Base-by-base conservation (phyloP, 768 basidiomycete species). In the Phylloporus rhodoxanthus region DNA sequence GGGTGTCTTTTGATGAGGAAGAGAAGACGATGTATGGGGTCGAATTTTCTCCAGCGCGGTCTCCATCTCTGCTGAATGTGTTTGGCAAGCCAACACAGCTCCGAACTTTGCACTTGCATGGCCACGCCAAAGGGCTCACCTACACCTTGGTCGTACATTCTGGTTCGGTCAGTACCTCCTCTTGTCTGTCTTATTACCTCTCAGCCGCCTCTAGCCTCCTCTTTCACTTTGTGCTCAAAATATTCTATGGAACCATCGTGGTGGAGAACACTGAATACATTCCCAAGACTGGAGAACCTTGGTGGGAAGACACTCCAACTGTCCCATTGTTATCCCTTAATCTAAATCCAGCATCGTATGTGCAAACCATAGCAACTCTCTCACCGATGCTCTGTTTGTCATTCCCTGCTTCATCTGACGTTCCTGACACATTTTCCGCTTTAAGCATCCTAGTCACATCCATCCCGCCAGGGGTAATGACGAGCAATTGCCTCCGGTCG, bases 241-340 rank as follows among this genome's bases (percentile, higher is more conserved):
- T 92, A 54, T 94, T 94, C 70, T 94, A 94, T 66, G 88, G 88
- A 2, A 80, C 84, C 9, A 91, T 94, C 48, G 87, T 93, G 21
- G 77, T 94, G 14, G 89, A 94, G 66, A 87, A 87, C 61, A 72
- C 73, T 4, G 71, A 89, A 40, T 68, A 80, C 44, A 80, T 94
- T 44, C 88, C 90, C 19, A 67, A 72, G 58, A 82, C 77, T 10
- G 91, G 91, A 3, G 69, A 73, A 47, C 87, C 91, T 57, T 89
- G 86, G 90, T 87, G 56, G 56, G 72, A n/a, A 52, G 41, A 20
- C 23, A 5, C 13, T 28, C 40, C 37, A 39, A 28, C 21, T 25
- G 44, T 37, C 20, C 37, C 9, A 20, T 49, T 43, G 17, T 10
- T 13, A 4, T 26, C 32, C 13, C 41, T 50, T 36, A 38, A 47